A percentile compares a stretch with the other conserved stretches of the same genome.
Conservation (phyloP, 352 stramenopile species). For the Poterioochromonas sp. region DNA sequence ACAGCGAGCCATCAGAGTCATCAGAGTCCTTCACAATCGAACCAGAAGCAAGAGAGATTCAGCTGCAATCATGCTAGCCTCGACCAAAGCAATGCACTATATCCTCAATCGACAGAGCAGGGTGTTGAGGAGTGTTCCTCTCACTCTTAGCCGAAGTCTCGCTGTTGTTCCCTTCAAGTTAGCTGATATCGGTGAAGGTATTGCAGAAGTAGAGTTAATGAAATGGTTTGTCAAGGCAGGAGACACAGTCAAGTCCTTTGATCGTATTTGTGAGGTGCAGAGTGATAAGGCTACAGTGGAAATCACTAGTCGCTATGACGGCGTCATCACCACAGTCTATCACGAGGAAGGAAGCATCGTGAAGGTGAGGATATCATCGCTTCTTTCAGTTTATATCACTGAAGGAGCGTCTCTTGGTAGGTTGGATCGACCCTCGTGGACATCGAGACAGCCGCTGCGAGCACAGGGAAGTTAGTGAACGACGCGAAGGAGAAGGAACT, state of each 20-base stretch:
- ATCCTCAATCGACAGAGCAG: too few relatives aligned
- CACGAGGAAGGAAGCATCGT: conserved; percentile 88
- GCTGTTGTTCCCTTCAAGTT: conserved; percentile 59
- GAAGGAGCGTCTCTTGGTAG: not conserved
- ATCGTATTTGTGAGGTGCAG: conserved; percentile 94
- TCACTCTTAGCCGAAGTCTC: too few relatives aligned
- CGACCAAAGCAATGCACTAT: too few relatives aligned
- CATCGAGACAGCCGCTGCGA: conserved; percentile 60
- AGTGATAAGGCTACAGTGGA: conserved; percentile 93
- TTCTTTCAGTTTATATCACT: not conserved
- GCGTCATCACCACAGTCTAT: conserved; percentile 77
- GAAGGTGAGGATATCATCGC: conserved; percentile 57
- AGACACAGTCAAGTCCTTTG: conserved; percentile 83
- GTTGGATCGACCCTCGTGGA: conserved; percentile 72
- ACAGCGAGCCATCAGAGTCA: too few relatives aligned
- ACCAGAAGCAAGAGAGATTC: too few relatives aligned
- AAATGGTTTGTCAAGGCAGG: conserved; percentile 90
- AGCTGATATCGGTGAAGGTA: conserved; percentile 95
- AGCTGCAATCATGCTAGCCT: too few relatives aligned
- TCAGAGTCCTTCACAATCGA: too few relatives aligned
- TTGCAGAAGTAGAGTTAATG: conserved; percentile 93
- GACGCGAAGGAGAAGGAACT: not conserved
- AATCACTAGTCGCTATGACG: conserved; percentile 94
- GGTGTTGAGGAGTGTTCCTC: too few relatives aligned
- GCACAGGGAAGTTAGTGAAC: conserved; percentile 30